These are phyloP conservation scores for Cyberlindnera euphorbiiphila DNA, from an alignment of 805 yeast species.

Conservation along the genomic window DNA sequence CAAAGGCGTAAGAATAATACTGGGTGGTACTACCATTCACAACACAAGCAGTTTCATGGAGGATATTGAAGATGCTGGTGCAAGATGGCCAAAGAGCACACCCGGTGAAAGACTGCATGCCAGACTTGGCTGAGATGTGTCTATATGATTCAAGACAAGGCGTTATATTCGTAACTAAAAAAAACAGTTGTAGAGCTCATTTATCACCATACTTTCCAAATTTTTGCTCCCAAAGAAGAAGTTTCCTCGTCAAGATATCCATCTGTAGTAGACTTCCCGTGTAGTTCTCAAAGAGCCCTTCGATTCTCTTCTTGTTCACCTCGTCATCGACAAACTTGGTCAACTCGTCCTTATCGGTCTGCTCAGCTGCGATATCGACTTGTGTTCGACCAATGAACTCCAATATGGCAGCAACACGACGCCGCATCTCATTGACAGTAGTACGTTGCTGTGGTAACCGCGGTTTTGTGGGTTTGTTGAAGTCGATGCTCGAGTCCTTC, in stretches of 20 bases:
- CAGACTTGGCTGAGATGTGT: too few relatives aligned
- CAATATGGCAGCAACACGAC: constrained; percentile 82
- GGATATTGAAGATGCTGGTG: constrained; percentile 34
- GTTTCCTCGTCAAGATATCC: constrained; percentile 68
- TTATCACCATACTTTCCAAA: constrained; percentile 36
- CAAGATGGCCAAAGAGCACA: constrained; percentile 32
- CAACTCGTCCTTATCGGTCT: constrained; percentile 49
- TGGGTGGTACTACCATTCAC: constrained; percentile 76
- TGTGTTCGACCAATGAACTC: constrained; percentile 90
- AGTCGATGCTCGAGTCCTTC: constrained; percentile 38
- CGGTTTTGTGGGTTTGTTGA: constrained; percentile 76
- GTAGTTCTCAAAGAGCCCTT: constrained; percentile 44
- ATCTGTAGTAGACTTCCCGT: constrained; percentile 59
- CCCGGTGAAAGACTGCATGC: constrained; percentile 14
- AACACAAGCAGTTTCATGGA: constrained; percentile 38
- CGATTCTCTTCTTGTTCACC: constrained; percentile 35
- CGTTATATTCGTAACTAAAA: too few relatives aligned
- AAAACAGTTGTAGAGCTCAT: neutral
- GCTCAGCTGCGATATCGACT: constrained; percentile 73
- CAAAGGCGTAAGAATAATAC: constrained; percentile 57
- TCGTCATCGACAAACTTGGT: constrained; percentile 44
- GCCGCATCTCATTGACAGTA: constrained; percentile 77
- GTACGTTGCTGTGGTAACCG: constrained; percentile 75
- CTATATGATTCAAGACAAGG: too few relatives aligned
- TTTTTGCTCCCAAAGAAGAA: constrained; percentile 76